phyloP scores from a whole-genome alignment of 2,329 filamentous ascomycete genomes.

The Calonectria pseudoturangicola region DNA sequence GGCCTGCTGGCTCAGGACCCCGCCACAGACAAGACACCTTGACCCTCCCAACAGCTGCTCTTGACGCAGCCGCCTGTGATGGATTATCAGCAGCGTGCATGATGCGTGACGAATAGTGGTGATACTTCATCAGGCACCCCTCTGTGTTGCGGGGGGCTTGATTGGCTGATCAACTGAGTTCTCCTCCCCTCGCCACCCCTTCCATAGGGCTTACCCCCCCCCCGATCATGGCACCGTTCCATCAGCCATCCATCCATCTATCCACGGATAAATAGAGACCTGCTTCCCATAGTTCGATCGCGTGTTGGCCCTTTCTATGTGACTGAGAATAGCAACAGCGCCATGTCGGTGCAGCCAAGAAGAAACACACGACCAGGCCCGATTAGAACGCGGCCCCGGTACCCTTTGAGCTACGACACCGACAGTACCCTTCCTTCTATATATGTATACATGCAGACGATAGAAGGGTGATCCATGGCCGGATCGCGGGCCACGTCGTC shows the following conservation, averaged over 20 bases:
- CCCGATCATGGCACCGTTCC: constrained; percentile 19
- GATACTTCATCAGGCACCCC: not conserved
- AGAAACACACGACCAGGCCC: not conserved
- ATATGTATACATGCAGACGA: not conserved
- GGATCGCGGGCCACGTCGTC: constrained; percentile 21
- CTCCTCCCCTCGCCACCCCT: not conserved
- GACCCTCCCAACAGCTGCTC: not conserved
- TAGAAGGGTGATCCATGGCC: constrained; percentile 21
- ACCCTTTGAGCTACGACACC: not conserved
- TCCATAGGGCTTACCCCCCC: not conserved
- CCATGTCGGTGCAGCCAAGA: not conserved
- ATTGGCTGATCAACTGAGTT: not conserved
- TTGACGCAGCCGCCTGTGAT: not conserved
- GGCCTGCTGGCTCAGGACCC: not conserved
- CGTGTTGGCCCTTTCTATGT: too few relatives aligned
- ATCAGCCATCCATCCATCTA: constrained; percentile 6
- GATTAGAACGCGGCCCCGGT: not conserved
- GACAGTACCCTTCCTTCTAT: constrained; percentile 5
- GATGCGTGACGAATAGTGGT: not conserved
- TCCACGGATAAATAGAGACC: constrained; percentile 11
- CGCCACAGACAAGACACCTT: not conserved
- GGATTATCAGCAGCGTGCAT: not conserved
- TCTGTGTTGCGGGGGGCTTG: not conserved
- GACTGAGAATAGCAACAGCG: not conserved
- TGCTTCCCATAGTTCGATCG: not conserved